phyloP scores from a whole-genome alignment of 768 basidiomycete species.

The Boletus sp. region DNA sequence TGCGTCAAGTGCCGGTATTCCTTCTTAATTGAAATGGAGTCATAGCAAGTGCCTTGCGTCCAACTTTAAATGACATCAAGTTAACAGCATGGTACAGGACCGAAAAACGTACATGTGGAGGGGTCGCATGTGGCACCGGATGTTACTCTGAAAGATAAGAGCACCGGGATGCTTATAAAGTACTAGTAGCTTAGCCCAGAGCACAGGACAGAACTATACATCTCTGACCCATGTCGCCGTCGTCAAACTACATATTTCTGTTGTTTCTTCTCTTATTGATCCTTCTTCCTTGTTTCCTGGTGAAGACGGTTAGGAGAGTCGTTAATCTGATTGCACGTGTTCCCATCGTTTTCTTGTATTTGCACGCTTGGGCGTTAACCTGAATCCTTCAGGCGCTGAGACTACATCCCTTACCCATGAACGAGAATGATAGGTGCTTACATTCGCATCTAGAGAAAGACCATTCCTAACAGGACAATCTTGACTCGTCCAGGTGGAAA shows the following conservation, averaged over 20 bases:
- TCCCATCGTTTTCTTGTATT: neutral
- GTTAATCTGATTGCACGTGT: slow-evolving; percentile 18
- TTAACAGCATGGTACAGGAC: neutral
- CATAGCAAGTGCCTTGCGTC: no score
- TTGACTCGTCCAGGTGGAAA: slow-evolving; percentile 13
- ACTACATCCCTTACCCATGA: slow-evolving; percentile 10
- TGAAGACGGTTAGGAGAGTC: neutral
- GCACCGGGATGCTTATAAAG: slow-evolving; percentile 13
- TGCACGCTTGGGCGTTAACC: slow-evolving; percentile 7
- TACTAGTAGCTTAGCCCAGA: neutral
- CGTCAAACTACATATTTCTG: slow-evolving; percentile 13
- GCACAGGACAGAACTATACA: neutral
- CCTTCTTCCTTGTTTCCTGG: neutral
- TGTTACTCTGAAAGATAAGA: neutral
- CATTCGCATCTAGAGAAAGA: neutral
- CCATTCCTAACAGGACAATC: slow-evolving; percentile 2
- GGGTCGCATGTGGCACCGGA: neutral
- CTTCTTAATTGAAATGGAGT: neutral
- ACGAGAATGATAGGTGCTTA: slow-evolving; percentile 16
- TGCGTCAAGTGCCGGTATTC: neutral
- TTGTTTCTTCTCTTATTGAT: slow-evolving; percentile 14
- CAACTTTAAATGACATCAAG: neutral
- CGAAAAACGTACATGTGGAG: neutral
- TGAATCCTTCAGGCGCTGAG: slow-evolving; percentile 5
- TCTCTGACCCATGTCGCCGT: slow-evolving; percentile 10